Conservation (phyloP, 179 eudicot species). For the Spinacia oleracea region DNA sequence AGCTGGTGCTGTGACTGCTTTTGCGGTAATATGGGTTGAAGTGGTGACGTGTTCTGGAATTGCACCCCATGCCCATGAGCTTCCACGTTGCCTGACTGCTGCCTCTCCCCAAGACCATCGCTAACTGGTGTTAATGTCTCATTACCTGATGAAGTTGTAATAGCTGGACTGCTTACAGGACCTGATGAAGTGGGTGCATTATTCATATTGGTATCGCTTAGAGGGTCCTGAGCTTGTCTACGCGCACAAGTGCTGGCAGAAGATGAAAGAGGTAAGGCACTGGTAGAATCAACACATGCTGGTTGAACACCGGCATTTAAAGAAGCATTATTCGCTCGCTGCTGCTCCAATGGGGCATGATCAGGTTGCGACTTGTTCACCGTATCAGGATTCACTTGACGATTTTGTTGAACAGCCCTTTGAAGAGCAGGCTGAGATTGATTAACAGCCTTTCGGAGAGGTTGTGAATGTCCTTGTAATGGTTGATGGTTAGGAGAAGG, state of each 20-base stretch:
- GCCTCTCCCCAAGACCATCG: conserved; percentile 44
- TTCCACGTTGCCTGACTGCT: conserved; percentile 40
- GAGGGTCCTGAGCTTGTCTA: conserved; percentile 41
- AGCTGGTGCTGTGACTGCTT: conserved; percentile 42
- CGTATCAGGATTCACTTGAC: conserved; percentile 46
- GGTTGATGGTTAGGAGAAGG: conserved; percentile 47
- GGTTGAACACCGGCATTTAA: conserved; percentile 34
- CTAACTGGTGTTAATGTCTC: conserved; percentile 40
- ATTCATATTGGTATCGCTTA: conserved; percentile 32
- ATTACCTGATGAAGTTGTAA: conserved; percentile 37
- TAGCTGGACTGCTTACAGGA: conserved; percentile 36
- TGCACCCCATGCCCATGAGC: conserved; percentile 41
- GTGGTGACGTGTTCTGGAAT: conserved; percentile 35
- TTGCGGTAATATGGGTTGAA: conserved; percentile 25
- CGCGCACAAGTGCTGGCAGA: conserved; percentile 37
- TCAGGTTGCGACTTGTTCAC: conserved; percentile 43
- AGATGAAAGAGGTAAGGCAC: conserved; percentile 35
- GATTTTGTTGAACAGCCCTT: conserved; percentile 51
- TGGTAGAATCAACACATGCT: conserved; percentile 33
- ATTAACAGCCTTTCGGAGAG: conserved; percentile 43
- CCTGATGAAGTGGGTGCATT: conserved; percentile 36
- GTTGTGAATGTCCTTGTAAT: conserved; percentile 41
- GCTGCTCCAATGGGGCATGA: conserved; percentile 43
- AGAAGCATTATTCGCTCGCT: conserved; percentile 32
- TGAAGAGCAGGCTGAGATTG: conserved; percentile 50